phyloP scores from a whole-genome alignment of 2,329 filamentous ascomycete species.

The Chrysoporthe austroafricana region DNA sequence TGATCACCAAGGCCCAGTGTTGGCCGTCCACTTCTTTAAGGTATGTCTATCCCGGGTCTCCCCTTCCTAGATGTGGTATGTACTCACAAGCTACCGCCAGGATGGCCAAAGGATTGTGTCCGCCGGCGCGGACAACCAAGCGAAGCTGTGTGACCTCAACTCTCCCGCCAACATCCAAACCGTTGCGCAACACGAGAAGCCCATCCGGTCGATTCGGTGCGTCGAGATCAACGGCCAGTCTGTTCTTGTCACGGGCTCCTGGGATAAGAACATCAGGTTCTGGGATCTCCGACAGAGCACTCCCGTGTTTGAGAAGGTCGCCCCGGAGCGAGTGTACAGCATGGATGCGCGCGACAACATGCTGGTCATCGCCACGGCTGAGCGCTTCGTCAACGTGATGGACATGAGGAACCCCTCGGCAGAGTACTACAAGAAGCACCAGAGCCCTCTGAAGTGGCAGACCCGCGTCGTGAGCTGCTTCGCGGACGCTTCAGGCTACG shows the following conservation, averaged over 20 bases:
- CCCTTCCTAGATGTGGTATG: not conserved
- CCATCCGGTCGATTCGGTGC: conserved; percentile 78
- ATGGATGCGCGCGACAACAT: conserved; percentile 91
- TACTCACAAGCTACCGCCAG: conserved; percentile 49
- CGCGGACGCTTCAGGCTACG: conserved; percentile 86
- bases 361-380: conserved; percentile 88
- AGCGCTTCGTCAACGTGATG: conserved; percentile 94
- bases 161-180: conserved; percentile 61
- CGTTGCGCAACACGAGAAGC: conserved; percentile 85
- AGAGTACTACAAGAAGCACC: conserved; percentile 93
- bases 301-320: conserved; percentile 67
- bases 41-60: conserved; percentile 52
- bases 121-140: conserved; percentile 87
- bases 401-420: conserved; percentile 79
- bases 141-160: conserved; percentile 83
- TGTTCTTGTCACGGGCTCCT: conserved; percentile 89
- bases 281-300: conserved; percentile 75
- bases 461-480: conserved; percentile 96
- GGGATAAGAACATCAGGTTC: conserved; percentile 90
- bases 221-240: conserved; percentile 73
- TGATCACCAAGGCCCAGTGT: conserved; percentile 82
- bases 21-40: conserved; percentile 86
- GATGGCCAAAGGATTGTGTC: conserved; percentile 89
- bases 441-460: conserved; percentile 98
- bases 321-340: conserved; percentile 82